Evolutionary conservation across 2,329 filamentous ascomycete species (phyloP), one percentile per base, ranked within the genome.

Genomic region (Venturia carpophila): DNA sequence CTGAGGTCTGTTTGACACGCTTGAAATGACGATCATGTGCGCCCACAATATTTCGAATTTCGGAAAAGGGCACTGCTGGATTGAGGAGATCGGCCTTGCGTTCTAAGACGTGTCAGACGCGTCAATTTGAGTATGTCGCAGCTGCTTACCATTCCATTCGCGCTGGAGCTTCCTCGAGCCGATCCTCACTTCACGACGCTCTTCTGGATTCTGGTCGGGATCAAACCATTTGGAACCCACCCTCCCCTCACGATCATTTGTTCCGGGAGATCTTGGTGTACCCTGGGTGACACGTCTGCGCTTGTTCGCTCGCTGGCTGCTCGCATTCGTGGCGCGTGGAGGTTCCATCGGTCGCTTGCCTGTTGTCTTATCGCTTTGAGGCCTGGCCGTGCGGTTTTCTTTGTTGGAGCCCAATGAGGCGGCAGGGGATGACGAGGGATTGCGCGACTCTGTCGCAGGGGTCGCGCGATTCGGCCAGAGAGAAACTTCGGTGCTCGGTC

Each of bases 1-100:
- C 94, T 1, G 87, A 86, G 0, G 94, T 96, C 78, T 97, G 92
- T 71, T 89, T 90, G 67, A 96, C 88, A 69, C 85, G 81, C 65
- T 81, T 80, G 67, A 88, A 87, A 17, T 58, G 52, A 19, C 52
- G 52, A n/a, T 58, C 52, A 58, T 58, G 52, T 58, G 27, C 30
- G 17, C 30, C 52, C 27, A 58, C 27, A 9, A 58, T 58, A 19
- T 37, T 37, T 37, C 52, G 52, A 37, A 58, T 58, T 21, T 34
- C 52, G 15, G 27, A 34, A 30, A 58, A 58, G 2, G 27, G 79
- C 10, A 87, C 89, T 45, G 85, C 84, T 0, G 82, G 80, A 69
- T 86, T 82, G 30, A 95, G 76, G 67, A 86, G 89, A 70, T 93
- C 88, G 67, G 89, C 84, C 62, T 84, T 84, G 62, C 88, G 89